Evolutionary conservation across 2,329 filamentous ascomycete species (phyloP), one percentile per base, ranked within the genome.

Genomic region (Hirsutella minnesotensis): DNA sequence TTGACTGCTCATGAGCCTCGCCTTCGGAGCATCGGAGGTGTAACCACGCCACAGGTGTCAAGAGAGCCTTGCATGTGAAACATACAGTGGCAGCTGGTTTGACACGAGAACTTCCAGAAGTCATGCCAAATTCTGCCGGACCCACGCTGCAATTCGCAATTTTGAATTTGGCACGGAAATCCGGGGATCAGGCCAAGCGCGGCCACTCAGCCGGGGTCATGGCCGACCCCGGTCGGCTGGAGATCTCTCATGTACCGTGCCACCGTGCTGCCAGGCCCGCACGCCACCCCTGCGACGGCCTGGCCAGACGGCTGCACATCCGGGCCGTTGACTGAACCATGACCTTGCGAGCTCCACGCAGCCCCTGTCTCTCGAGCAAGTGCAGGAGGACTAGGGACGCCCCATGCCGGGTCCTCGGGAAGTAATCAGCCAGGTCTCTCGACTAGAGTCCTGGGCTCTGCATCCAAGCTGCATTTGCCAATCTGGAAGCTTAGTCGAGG

Each of bases 231-330:
- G 51, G 55, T 52, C 50, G n/a, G 36, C 50, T 50, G 51, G 18
- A 19, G 18, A 43, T 50, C 50, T 55, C 9, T 50, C 53, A 50
- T 33, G 3, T 35, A 4, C 12, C 24, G 24, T 12, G 12, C 24
- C 12, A 12, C 24, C 24, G 24, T 27, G 7, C 24, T 27, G 7
- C 7, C 7, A 27, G 24, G 7, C 12, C 24, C 24, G 24, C 12
- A 7, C 12, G 24, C 24, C 24, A 27, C 24, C 24, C 15, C 15
- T 35, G 33, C 16, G 15, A 18, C 15, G 53, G 50, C 46, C 48
- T 56, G 55, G 47, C 56, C 52, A 57, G 49, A 60, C 58, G 57
- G 58, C 57, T 60, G 53, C 45, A 48, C 54, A 57, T 56, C 58
- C 58, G 58, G 58, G 51, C 58, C 57, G 58, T 56, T 57, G 50